Base-by-base conservation (phyloP, 495 filamentous ascomycete species). In the Podospora pseudocomata region DNA sequence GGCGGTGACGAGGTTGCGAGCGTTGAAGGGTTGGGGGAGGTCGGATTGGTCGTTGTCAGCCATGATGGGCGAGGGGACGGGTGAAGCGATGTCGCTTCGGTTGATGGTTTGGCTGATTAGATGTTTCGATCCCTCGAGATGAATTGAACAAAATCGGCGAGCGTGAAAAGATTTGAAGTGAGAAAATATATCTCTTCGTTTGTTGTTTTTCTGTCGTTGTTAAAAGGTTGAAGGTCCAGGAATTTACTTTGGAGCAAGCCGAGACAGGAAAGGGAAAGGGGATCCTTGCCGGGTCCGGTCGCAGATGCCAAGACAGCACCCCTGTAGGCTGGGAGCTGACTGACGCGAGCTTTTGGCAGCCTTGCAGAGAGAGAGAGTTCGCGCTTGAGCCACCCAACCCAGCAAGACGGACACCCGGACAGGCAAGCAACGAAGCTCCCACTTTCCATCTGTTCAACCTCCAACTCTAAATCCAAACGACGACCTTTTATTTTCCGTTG, bases 11-110 rank as follows among this genome's bases (percentile, higher is more conserved):
- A 87, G 78, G 60, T 82, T 82, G 63, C 80, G 83, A 13, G 85
- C 85, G 73, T 87, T 81, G 75, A 85, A 86, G 28, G 84, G 84
- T 67, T 87, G 84, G 20, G 85, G 84, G 34, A 85, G 76, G 23
- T 79, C 79, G 67, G 73, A 64, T n/a, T 66, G 64, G 64, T 73
- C 73, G 44, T 74, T 30, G 44, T 72, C 65, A 66, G 62, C 39
- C 39, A 49, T 49, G 39, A 11, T 49, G 39, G 15, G 9, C 7
- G 39, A 16, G 15, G 39, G 18, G 15, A 16, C 18, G 39, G 39
- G 39, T 13, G 39, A 49, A 49, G 39, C 39, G 9, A 16, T 49
- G 39, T 49, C 39, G 39, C 39, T 49, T 49, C 39, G 5, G 39
- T 0, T 32, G 30, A 32, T 32, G 30, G 30, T 7, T 32, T 32